Base-by-base conservation (phyloP, 2,329 filamentous ascomycete species). In the Claviceps quebecensis region DNA sequence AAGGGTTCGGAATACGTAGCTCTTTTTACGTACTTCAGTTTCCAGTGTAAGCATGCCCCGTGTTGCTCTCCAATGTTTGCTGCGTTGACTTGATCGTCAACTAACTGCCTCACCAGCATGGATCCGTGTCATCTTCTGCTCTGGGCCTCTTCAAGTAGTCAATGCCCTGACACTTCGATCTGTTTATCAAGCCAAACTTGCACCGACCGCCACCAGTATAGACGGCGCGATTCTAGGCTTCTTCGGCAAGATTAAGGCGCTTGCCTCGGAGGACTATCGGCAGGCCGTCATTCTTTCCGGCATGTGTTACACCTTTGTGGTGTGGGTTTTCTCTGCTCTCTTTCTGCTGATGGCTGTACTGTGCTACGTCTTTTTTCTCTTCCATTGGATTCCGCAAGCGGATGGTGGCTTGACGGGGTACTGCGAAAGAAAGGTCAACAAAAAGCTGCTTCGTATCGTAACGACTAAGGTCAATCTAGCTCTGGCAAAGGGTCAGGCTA, bases 1-100 rank as follows among this genome's bases (percentile, higher is more conserved):
- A 94, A 95, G 68, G 88, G 89, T 17, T 83, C 83, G 52, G 88
- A 95, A 65, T 95, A 95, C 61, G 77, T 95, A 57, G 90, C 90
- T 3, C 74, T 95, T 4, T 95, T 95, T 65, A 86, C 88, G 29
- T 95, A 95, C 66, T 95, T 95, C 67, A 84, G 70, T 50, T 80
- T 84, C 51, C 78, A 83, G 63, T 72, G 78, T 80, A 64, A 67
- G 75, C 65, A 13, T 34, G 14, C 3, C 9, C 23, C 34, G 19
- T 41, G 5, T 29, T 7, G 7, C 26, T 29, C 16, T 36, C 26
- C 26, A 11, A 11, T 43, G 2, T 17, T 22, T 45, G 5, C 13
- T 19, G n/a, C 4, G 16, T 36, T 36, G 11, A 34, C 5, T 13
- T 49, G 2, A 16, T 8, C 8, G 26, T 19, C 1, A 41, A 50